Base-by-base conservation (phyloP, 352 stramenopile species). In the Globisporangium nunn region DNA sequence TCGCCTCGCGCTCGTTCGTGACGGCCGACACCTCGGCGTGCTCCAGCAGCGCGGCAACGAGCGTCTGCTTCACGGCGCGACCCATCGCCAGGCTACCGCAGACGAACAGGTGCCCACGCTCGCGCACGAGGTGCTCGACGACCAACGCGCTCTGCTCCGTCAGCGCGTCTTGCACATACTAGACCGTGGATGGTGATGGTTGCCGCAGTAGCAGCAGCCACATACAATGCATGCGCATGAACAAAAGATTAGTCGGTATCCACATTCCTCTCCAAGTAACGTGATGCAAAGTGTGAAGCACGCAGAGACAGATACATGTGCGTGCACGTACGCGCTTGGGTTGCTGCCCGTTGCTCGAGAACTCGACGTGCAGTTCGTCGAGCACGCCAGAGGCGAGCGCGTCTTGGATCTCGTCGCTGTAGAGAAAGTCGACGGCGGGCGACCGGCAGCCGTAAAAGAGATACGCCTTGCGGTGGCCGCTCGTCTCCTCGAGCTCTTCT, bases 31-130 rank as follows among this genome's bases (percentile, higher is more conserved):
- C 61, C n/a, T 71, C 55, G 0, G 63, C 61, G 59, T 88, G 81
- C 47, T 62, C 55, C 18, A 71, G 51, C 37, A 92, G 63, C 47
- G 77, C 78, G 6, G 63, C 7, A 2, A 74, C 67, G 29, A 94
- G 76, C 14, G 71, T 70, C 8, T 73, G 74, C 71, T 90, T 92
- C 54, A 87, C 80, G 11, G 79, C 79, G 18, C 79, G 78, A 6
- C 85, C 82, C 81, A 94, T 91, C 23, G 67, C 71, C 33, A 87
- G 64, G 52, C 82, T 89, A n/a, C 85, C 85, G 30, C 85, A 94
- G 30, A 94, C 63, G 54, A 76, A 94, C 30, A 93, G 62, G 64
- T 85, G 82, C 37, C 82, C 81, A 35, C 74, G 60, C 11, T 83
- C 56, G 41, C 65, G 53, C 35, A 91, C 55, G 23, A 92, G 46